A percentile compares a stretch with the other conserved stretches of the same genome.
Evolutionary conservation across 2,329 filamentous ascomycete genomes (phyloP).

Genomic region (Trichoderma sp.): DNA sequence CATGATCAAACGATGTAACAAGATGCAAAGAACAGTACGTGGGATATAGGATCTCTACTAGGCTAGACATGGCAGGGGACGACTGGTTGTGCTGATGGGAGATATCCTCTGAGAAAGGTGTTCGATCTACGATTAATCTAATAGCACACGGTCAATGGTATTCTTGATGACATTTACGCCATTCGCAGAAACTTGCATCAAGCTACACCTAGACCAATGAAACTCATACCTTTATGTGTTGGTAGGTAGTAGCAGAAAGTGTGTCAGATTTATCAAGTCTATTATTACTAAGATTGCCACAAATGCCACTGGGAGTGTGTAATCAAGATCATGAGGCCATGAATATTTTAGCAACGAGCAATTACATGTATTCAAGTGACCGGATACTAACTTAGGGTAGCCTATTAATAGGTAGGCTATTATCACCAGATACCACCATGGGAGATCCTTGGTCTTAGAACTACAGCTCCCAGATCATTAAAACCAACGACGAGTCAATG

Average conservation of each 20-base stretch:
- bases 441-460: neutral
- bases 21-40: neutral
- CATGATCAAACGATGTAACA: neutral
- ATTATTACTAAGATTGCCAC: neutral
- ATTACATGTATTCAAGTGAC: neutral
- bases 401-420: too few relatives aligned
- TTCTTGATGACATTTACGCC: neutral
- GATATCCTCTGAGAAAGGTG: too few relatives aligned
- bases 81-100: neutral
- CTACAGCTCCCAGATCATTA: neutral
- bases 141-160: neutral
- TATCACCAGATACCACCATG: neutral
- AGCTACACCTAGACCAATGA: neutral
- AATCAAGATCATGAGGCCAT: neutral
- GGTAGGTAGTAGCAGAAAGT: neutral
- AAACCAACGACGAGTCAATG: neutral
- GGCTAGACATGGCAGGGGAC: neutral
- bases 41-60: neutral
- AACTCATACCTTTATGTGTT: neutral
- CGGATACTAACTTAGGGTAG: neutral
- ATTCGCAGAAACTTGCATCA: neutral
- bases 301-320: neutral
- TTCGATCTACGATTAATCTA: too few relatives aligned
- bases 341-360: neutral
- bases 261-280: neutral